Evolutionary conservation across 2,329 filamentous ascomycete species (phyloP), one percentile per base, ranked within the genome.

Genomic region (Taxawa tesnikishii): DNA sequence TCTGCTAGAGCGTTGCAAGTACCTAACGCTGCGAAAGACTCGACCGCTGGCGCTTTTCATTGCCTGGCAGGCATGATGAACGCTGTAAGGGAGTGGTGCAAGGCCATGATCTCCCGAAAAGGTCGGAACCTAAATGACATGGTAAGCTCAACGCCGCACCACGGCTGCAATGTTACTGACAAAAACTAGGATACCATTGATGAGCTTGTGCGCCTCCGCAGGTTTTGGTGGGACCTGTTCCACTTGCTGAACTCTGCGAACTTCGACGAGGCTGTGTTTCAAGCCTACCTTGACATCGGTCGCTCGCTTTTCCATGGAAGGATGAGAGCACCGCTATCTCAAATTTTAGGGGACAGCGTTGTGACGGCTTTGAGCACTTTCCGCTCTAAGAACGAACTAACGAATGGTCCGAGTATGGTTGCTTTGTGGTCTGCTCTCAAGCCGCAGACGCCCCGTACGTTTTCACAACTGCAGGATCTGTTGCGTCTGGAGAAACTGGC

Each of bases 361-460:
- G 8, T 23, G 8, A 23, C 8, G 8, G 19, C 8, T 8, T 23
- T 23, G 8, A 23, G 8, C 8, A n/a, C 19, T 23, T n/a, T 23
- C n/a, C 8, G 19, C 8, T 8, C 19, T n/a, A n/a, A 23, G 19
- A 23, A 23, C 19, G n/a, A 23, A n/a, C 8, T 23, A 8, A n/a
- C 8, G 5, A 34, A 39, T 18, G 37, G 21, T 12, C 30, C 33
- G 12, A 38, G 29, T 18, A 38, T 38, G 29, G 33, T 28, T 12
- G 29, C 41, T 12, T 21, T 55, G 12, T 55, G 87, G 88, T 70
- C 72, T 26, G 48, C 63, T 2, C 71, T 92, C 47, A 72, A 80
- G 32, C 83, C 85, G 18, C 48, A 47, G 8, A 69, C 67, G 3
- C 60, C 70, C 2, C 47, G 46, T 8, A 57, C 49, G 7, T 40